These are phyloP conservation scores for Tillandsia fasciculata DNA, from an alignment of 176 grass and related monocot species.

Conservation along the genomic window DNA sequence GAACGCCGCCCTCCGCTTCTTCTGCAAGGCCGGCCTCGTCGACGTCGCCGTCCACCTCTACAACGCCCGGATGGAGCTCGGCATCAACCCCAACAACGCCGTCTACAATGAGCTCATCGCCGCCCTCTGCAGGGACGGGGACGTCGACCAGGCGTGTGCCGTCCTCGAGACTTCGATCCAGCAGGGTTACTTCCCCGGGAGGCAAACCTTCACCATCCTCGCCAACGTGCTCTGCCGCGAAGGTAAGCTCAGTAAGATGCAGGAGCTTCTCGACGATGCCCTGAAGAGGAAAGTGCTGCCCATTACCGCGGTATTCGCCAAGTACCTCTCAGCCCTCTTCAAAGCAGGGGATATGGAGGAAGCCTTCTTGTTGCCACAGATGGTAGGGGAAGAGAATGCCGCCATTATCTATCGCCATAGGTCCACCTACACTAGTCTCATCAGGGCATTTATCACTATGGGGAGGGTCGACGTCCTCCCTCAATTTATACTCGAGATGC, in stretches of 20 bases:
- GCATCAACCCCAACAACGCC: slow-evolving; percentile 51
- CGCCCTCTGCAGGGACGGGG: slow-evolving; percentile 52
- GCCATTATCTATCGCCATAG: slow-evolving; percentile 44
- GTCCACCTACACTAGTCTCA: slow-evolving; percentile 76
- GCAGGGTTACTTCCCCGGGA: slow-evolving; percentile 56
- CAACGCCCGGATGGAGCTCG: slow-evolving; percentile 55
- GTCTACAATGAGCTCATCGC: slow-evolving; percentile 65
- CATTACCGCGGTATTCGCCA: slow-evolving; percentile 39
- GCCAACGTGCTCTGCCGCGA: slow-evolving; percentile 59
- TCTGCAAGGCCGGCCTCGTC: slow-evolving; percentile 93
- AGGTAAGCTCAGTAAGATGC: slow-evolving; percentile 67
- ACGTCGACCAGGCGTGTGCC: slow-evolving; percentile 41
- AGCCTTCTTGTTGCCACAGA: slow-evolving; percentile 42
- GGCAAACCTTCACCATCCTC: slow-evolving; percentile 60
- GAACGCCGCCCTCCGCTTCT: slow-evolving; percentile 79
- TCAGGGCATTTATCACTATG: slow-evolving; percentile 54
- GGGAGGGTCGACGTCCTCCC: slow-evolving; percentile 56
- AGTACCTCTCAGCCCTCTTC: slow-evolving; percentile 65
- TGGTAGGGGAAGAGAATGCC: slow-evolving; percentile 31
- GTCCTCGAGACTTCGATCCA: slow-evolving; percentile 62
- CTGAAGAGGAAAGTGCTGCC: slow-evolving; percentile 50
- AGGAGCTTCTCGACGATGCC: slow-evolving; percentile 55
- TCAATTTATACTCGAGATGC: slow-evolving; percentile 80
- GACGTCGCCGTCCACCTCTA: slow-evolving; percentile 75
- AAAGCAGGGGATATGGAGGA: slow-evolving; percentile 65